A percentile compares a stretch with the other conserved stretches of the same genome.
These are phyloP conservation scores for Coniosporium tulheliwenetii DNA, from an alignment of 2,329 filamentous ascomycete genomes.

Conservation along the genomic window DNA sequence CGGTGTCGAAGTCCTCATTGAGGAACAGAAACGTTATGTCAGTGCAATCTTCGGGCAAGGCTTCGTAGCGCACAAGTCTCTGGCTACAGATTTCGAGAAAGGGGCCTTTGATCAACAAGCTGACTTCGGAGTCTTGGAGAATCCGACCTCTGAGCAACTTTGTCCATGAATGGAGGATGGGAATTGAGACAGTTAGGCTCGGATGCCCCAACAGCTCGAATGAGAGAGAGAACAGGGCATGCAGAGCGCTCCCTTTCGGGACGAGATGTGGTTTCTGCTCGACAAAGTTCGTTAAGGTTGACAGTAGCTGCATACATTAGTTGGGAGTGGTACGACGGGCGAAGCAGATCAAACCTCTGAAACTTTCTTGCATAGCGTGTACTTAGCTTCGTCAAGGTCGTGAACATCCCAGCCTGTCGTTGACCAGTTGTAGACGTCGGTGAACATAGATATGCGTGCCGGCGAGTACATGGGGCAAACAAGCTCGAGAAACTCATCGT, in stretches of 20 bases:
- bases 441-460: conserved; percentile 56
- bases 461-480: conserved; percentile 65
- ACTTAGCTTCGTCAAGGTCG: conserved; percentile 81
- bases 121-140: conserved; percentile 40
- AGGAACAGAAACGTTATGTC: conserved; percentile 71
- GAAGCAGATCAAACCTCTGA: conserved; percentile 50
- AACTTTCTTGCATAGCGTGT: conserved; percentile 83
- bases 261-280: conserved; percentile 59
- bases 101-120: conserved; percentile 48
- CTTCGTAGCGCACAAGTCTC: conserved; percentile 76
- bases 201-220: conserved; percentile 66
- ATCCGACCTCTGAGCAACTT: conserved; percentile 60
- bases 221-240: conserved; percentile 65
- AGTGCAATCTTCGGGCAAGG: conserved; percentile 63
- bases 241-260: conserved; percentile 49
- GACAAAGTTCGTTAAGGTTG: conserved; percentile 69
- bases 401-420: conserved; percentile 48
- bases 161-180: conserved; percentile 79
- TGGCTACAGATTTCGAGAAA: conserved; percentile 72
- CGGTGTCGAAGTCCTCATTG: conserved; percentile 84
- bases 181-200: conserved; percentile 86
- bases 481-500: conserved; percentile 63
- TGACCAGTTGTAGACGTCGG: conserved; percentile 66
- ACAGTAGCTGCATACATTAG: conserved; percentile 49
- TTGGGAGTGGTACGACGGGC: neutral